A percentile compares a stretch with the other conserved stretches of the same genome.
Evolutionary conservation across 768 basidiomycete genomes (phyloP).

Genomic region (Pilatotrama ljubarskyi): DNA sequence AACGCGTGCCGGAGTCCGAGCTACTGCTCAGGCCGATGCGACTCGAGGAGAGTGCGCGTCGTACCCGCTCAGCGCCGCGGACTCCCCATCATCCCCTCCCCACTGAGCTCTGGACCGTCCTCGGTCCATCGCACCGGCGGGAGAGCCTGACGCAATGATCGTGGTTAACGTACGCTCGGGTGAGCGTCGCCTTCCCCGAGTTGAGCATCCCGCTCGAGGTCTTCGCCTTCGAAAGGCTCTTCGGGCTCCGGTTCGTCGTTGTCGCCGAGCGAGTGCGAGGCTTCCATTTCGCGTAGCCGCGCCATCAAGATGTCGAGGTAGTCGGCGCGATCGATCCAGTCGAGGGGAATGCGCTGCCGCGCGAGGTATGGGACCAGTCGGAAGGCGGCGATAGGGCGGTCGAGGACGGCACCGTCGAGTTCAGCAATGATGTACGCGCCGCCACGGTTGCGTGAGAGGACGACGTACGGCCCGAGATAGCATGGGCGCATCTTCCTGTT

Average conservation of each 20-base stretch:
- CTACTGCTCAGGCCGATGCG: no score
- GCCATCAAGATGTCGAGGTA: conserved; percentile 8
- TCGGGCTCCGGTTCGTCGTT: not conserved
- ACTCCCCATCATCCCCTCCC: not conserved
- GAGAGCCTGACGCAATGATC: not conserved
- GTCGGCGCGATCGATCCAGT: not conserved
- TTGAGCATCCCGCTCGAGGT: not conserved
- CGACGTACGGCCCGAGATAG: conserved; percentile 31
- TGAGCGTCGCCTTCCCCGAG: no score
- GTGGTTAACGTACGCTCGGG: not conserved
- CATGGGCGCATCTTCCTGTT: conserved; percentile 29
- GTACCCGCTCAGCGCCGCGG: not conserved
- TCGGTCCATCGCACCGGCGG: not conserved
- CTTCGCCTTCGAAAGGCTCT: not conserved
- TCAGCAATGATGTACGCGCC: conserved; percentile 31
- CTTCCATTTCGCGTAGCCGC: conserved; percentile 8
- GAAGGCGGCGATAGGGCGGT: conserved; percentile 23
- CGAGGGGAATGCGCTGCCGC: not conserved
- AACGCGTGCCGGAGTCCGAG: no score
- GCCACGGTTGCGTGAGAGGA: conserved; percentile 23
- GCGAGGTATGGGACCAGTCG: conserved; percentile 26
- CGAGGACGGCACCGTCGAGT: conserved; percentile 26
- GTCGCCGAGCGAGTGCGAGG: not conserved
- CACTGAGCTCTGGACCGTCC: conserved; percentile 9
- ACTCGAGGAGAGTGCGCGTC: no score